A percentile compares a stretch with the other conserved stretches of the same genome.
These are phyloP conservation scores for Claviceps arundinis DNA, from an alignment of 2,329 filamentous ascomycete genomes.

Conservation along the genomic window DNA sequence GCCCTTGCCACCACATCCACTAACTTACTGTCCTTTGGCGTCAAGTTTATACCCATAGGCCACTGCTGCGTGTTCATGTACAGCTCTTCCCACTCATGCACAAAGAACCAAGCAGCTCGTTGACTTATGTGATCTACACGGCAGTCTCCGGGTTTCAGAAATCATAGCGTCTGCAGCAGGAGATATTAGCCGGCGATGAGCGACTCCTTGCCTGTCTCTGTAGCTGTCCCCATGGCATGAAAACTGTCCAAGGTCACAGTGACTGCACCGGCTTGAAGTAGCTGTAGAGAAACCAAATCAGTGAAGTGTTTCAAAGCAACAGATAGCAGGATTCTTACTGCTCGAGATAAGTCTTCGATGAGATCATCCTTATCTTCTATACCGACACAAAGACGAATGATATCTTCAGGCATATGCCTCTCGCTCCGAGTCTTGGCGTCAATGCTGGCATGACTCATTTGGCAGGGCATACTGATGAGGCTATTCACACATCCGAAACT, in stretches of 20 bases:
- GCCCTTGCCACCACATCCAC: too few species aligned
- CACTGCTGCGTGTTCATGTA: too few species aligned
- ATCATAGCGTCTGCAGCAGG: background rate
- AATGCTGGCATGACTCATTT: slow-evolving; percentile 98
- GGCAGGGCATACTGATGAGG: slow-evolving; percentile 97
- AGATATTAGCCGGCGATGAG: background rate
- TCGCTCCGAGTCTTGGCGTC: slow-evolving; percentile 85
- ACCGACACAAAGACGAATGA: slow-evolving; percentile 88
- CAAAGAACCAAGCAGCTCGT: background rate
- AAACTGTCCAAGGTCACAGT: slow-evolving; percentile 75
- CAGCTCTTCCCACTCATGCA: background rate
- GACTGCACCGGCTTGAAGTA: slow-evolving; percentile 90
- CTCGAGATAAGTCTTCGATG: slow-evolving; percentile 82
- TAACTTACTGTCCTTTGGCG: too few species aligned
- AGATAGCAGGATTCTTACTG: slow-evolving; percentile 46
- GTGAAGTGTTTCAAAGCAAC: background rate
- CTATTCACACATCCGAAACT: slow-evolving; percentile 98
- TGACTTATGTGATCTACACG: too few species aligned
- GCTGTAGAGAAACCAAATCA: slow-evolving; percentile 27
- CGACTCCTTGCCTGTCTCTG: slow-evolving; percentile 15
- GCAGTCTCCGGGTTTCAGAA: too few species aligned
- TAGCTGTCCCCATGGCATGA: slow-evolving; percentile 39
- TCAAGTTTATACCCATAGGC: too few species aligned
- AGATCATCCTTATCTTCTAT: slow-evolving; percentile 89
- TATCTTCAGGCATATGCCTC: slow-evolving; percentile 87